Evolutionary conservation across 169 alveolate genomes (phyloP), one percentile per base, ranked within the genome.

Genomic region (Prorocentrum cordatum): DNA sequence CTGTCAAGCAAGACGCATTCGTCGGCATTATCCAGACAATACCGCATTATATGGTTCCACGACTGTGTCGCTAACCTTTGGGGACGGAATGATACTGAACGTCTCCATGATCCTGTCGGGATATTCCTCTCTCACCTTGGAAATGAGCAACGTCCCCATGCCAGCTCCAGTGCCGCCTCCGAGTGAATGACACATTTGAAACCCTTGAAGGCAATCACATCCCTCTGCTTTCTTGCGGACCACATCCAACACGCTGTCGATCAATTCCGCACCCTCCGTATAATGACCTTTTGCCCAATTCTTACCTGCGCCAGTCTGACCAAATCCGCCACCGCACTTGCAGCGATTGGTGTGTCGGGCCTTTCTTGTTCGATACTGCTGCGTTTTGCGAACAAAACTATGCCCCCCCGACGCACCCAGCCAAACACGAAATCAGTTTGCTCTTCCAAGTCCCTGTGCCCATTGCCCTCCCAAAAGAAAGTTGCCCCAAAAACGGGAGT

Each of bases 121-220:
- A 95, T 96, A 97, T 90, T 97, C 99, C 99, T 97, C 99, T 92
- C 98, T 95, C 94, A 97, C 95, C 93, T 97, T 97, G 91, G 98
- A 95, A 92, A 97, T 96, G 92, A 97, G 93, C 64, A 97, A 94
- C 58, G 99, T 97, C 71, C 99, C 99, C 99, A 97, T 97, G 77
- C 99, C 99, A 66, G 98, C 95, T 79, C 99, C 99, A 38, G 99
- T 97, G 93, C 99, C 99, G 91, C 99, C 99, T 83, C 99, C 99
- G 82, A 97, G 94, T n/a, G n/a, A n/a, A n/a, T n/a, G n/a, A n/a
- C n/a, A n/a, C n/a, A n/a, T n/a, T n/a, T n/a, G n/a, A n/a, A n/a
- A n/a, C n/a, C n/a, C n/a, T n/a, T n/a, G n/a, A n/a, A n/a, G n/a
- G n/a, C n/a, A n/a, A n/a, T n/a, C n/a, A n/a, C n/a, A n/a, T n/a